Evolutionary conservation across 1,139 yeast genomes (phyloP), one percentile per base, ranked within the genome.

Genomic region (Pichia sp.): DNA sequence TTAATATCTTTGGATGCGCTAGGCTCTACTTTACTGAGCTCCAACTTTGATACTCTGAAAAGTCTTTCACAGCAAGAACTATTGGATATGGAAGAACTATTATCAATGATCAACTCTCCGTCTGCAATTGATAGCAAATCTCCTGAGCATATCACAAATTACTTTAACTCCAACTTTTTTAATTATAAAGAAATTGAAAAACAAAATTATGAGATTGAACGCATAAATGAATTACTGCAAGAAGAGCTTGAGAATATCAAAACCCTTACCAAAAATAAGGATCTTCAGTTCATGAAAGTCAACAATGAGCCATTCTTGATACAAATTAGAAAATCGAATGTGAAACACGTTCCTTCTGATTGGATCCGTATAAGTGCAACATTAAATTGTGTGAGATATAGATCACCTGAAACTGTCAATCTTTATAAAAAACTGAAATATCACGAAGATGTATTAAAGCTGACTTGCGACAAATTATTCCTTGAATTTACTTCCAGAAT

Each of bases 341-440:
- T 79, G 4, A 79, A 78, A 51, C 70, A 72, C 2, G 70, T 90
- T 1, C 97, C 98, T 0, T 61, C 71, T 1, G 82, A 81, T 55
- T 93, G 97, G 96, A 72, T 85, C 10, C 83, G 88, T 61, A 79
- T 87, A 42, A 86, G 81, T 62, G 85, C 87, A 7, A 89, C 96
- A 0, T 82, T 82, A 57, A 70, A 82, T 2, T 84, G 88, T 2
- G 80, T 90, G 2, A 73, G 97, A 56, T 92, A 82, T 67, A 74
- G 93, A 57, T 76, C 96, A 0, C 89, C 95, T 0, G 72, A 70
- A 45, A 75, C 82, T 1, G 64, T 74, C 1, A 70, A 72, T 16
- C 72, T 87, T 42, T 77, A 83, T 52, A 81, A 82, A 53, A 70
- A 75, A 44, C 68, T 85, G 46, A 84, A 82, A 56, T 83, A 84